phyloP scores from a whole-genome alignment of 768 basidiomycete species.

The Saitozyma sp. region DNA sequence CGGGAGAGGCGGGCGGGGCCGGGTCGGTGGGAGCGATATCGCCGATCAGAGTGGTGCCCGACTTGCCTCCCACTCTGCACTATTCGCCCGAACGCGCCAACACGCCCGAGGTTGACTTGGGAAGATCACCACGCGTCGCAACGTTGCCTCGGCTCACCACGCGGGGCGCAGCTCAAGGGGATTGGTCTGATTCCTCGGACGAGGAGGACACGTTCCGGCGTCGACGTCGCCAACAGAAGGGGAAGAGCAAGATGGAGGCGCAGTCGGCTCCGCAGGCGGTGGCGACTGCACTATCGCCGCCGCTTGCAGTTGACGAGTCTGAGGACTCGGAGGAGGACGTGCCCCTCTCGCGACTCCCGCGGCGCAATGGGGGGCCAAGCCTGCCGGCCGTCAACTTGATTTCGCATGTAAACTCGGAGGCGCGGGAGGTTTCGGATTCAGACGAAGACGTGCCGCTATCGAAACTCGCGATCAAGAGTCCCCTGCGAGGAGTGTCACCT shows the following conservation, averaged over 20 bases:
- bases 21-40: slow-evolving; percentile 1
- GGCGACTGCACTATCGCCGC: too few species aligned
- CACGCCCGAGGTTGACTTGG: too few species aligned
- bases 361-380: not conserved
- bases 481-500: too few species aligned
- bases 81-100: slow-evolving; percentile 18
- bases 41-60: slow-evolving; percentile 4
- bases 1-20: not conserved
- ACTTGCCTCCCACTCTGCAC: slow-evolving; percentile 12
- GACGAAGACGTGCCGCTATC: slow-evolving; percentile 45
- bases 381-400: too few species aligned
- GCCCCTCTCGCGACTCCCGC: slow-evolving; percentile 7
- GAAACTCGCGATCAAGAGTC: slow-evolving; percentile 17
- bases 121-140: too few species aligned
- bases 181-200: not conserved
- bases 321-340: slow-evolving; percentile 14
- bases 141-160: not conserved
- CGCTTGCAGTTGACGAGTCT: not conserved
- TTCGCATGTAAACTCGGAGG: too few species aligned
- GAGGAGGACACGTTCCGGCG: not conserved
- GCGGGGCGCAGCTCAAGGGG: not conserved
- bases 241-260: not conserved
- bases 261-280: not conserved
- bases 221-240: not conserved
- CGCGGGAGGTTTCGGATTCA: slow-evolving; percentile 10